phyloP scores from a whole-genome alignment of 768 basidiomycete genomes.

The Cyathus striatus region DNA sequence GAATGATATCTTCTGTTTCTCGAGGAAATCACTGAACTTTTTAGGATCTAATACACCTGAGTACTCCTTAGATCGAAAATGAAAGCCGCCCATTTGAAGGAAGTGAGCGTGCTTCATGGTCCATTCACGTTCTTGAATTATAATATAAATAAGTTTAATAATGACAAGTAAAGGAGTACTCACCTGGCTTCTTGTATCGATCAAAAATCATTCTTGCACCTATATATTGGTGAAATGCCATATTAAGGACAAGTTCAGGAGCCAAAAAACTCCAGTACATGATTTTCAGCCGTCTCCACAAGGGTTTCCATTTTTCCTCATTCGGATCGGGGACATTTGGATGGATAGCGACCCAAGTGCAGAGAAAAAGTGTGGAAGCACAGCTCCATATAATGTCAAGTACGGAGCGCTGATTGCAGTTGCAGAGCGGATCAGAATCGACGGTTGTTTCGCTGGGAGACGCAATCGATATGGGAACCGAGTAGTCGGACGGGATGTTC shows the following conservation, averaged over 20 bases:
- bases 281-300: neutral
- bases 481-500: no score
- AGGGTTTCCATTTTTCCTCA: neutral
- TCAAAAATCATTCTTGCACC: neutral
- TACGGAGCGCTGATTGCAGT: no score
- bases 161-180: no score
- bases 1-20: neutral
- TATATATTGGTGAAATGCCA: neutral
- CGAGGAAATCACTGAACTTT: neutral
- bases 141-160: neutral
- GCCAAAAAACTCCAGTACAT: neutral
- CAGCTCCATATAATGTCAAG: no score
- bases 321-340: neutral
- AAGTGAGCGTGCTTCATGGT: conserved; percentile 2
- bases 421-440: no score
- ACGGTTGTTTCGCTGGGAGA: no score
- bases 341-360: neutral
- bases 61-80: neutral
- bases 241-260: neutral
- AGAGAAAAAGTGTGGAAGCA: no score
- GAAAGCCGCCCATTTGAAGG: conserved; percentile 6
- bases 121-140: neutral
- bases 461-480: no score
- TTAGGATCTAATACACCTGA: no score
- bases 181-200: neutral